Evolutionary conservation across 768 basidiomycete species (phyloP).

Genomic region (Megacollybia marginata): DNA sequence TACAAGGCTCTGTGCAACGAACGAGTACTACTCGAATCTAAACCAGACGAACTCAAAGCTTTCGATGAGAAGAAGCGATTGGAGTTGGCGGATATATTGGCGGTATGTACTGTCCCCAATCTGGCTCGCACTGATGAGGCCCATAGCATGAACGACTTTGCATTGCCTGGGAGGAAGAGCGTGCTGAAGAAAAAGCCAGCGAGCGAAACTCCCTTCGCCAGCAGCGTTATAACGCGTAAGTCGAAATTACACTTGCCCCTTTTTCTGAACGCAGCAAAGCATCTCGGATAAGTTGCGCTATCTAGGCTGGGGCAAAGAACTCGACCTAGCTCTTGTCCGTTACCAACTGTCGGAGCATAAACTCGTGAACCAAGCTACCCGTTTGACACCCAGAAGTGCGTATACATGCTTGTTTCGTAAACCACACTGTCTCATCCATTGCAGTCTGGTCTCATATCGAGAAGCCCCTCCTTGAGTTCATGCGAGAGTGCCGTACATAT

Average conservation of each 20-base stretch:
- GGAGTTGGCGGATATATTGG: background rate
- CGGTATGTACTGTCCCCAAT: background rate
- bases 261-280: conserved; percentile 9
- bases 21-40: too few species aligned
- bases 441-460: background rate
- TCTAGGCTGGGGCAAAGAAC: conserved; percentile 14
- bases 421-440: background rate
- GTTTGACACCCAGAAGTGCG: background rate
- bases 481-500: background rate
- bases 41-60: too few species aligned
- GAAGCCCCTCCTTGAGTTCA: background rate
- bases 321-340: background rate
- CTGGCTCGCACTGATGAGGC: background rate
- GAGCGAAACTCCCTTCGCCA: background rate
- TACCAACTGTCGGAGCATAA: background rate
- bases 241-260: background rate
- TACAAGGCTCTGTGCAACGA: too few species aligned
- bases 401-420: background rate
- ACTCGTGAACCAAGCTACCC: background rate
- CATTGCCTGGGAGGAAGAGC: background rate
- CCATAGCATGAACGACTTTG: background rate
- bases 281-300: background rate
- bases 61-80: too few species aligned
- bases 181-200: background rate
- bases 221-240: background rate